Evolutionary conservation across 2,329 filamentous ascomycete species (phyloP), one percentile per base, ranked within the genome.

Genomic region (Orbilia quercus): DNA sequence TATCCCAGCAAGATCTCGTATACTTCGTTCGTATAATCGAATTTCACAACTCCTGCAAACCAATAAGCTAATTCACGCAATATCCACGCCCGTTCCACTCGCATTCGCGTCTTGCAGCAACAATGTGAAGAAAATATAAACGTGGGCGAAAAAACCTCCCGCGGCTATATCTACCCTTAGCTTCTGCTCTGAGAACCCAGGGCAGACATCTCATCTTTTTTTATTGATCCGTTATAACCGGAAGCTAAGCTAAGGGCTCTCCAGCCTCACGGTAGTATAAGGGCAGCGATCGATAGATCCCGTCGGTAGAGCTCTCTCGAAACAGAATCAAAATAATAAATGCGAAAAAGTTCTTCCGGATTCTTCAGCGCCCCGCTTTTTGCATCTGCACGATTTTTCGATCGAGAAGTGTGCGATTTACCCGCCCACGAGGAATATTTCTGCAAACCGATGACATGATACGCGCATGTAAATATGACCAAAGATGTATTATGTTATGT

Each of bases 141-240:
- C 60, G 50, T 47, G 22, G 45, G 50, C 31, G 44, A 53, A 25
- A 31, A 11, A 55, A 64, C 16, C 12, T 45, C 50, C 44, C 44
- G 57, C 44, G 45, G 44, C 14, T 44, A 40, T 20, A 64, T 62
- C 14, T 12, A 38, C 34, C 34, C 3, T 18, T 54, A 18, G 38
- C 34, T 25, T 4, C 18, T 4, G 38, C 38, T 12, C 9, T 4
- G 14, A 42, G 38, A 16, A 36, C 28, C 14, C 25, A 31, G 28
- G n/a, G n/a, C n/a, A n/a, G n/a, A n/a, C n/a, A n/a, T n/a, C n/a
- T n/a, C n/a, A n/a, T n/a, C n/a, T n/a, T 31, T 22, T 14, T 11
- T 5, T 6, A 62, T 73, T 73, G 69, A 73, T 73, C 69, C 69
- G 69, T 18, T 73, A 73, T 73, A 73, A 14, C 67, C 67, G 67